Evolutionary conservation across 352 stramenopile genomes (phyloP), one percentile per base, ranked within the genome.

Genomic region (Phytophthora cryptogea): DNA sequence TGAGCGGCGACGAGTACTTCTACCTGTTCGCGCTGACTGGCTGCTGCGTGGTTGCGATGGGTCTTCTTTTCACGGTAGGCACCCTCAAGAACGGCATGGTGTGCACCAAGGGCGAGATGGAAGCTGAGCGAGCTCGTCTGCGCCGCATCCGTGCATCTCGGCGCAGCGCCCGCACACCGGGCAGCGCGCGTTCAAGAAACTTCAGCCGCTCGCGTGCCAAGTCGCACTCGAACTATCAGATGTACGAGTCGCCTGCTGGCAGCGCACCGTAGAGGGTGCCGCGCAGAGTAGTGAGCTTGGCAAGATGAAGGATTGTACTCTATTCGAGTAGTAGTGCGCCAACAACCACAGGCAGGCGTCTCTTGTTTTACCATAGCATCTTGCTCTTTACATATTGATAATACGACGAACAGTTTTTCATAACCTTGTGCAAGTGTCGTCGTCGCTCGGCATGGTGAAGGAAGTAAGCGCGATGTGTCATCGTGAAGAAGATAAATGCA

Each of bases 141-240:
- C 79, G 80, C n/a, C 75, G 76, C 27, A 67, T 70, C 17, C 81
- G 78, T 1, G 61, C 66, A 14, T 83, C 76, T 50, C 68, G 81
- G 10, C 81, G 81, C 37, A 87, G 69, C 27, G 70, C 71, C 0
- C 75, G 79, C 32, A 90, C 81, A 4, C 79, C 81, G 3, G 79
- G 81, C 33, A 86, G 70, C 31, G 79, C 77, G 14, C 72, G 79
- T 2, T 80, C 71, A 32, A 78, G 74, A 62, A 88, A 90, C 59
- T 68, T 87, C 43, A 86, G 76, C 41, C 78, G 77, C n/a, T 83
- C 80, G 42, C 75, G 80, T 20, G 74, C 62, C 45, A 86, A 86
- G 65, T 86, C 76, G 32, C 72, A 88, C 61, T 83, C 74, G 62
- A 88, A 85, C 68, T 88, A 88, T 62, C 76, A 88, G 49, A 72